Conservation (phyloP, 768 basidiomycete genomes). For the Boletellus emodensis region DNA sequence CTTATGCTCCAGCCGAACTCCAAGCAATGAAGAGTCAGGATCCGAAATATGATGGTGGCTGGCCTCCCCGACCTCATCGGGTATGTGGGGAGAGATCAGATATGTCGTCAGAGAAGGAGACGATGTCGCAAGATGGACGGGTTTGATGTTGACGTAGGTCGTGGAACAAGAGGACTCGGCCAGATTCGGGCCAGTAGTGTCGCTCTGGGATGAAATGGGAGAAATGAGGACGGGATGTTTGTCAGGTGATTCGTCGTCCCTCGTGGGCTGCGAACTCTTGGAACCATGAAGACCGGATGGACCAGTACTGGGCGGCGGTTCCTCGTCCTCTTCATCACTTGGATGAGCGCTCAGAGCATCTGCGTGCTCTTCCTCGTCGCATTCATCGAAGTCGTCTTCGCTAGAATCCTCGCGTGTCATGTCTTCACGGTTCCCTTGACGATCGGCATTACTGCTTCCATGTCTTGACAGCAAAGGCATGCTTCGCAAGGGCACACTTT, state of each 20-base stretch:
- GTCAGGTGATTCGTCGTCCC: not conserved
- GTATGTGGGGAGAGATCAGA: slow-evolving; percentile 18
- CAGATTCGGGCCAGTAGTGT: not conserved
- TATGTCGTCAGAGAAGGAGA: slow-evolving; percentile 8
- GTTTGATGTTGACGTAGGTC: slow-evolving; percentile 4
- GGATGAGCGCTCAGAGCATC: slow-evolving; percentile 34
- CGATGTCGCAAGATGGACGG: slow-evolving; percentile 3
- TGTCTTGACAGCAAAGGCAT: slow-evolving; percentile 53
- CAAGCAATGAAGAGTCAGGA: slow-evolving; percentile 4
- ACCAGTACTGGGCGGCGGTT: slow-evolving; percentile 20
- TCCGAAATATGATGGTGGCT: not conserved
- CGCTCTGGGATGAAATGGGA: not conserved
- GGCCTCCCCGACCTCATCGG: slow-evolving; percentile 1
- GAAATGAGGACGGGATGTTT: not conserved
- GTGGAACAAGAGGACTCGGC: slow-evolving; percentile 7
- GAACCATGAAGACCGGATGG: slow-evolving; percentile 8
- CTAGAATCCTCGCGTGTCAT: slow-evolving; percentile 28
- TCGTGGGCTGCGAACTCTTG: slow-evolving; percentile 8
- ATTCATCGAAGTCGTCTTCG: slow-evolving; percentile 33
- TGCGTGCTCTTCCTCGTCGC: slow-evolving; percentile 33
- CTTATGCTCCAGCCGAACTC: slow-evolving; percentile 14
- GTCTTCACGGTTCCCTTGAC: slow-evolving; percentile 20
- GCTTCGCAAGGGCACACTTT: slow-evolving; percentile 38
- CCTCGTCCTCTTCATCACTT: slow-evolving; percentile 36
- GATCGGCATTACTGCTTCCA: slow-evolving; percentile 26